A percentile compares a stretch with the other conserved stretches of the same genome.
phyloP scores from a whole-genome alignment of 2,329 filamentous ascomycete species.

The Tolypocladium endophyticum region DNA sequence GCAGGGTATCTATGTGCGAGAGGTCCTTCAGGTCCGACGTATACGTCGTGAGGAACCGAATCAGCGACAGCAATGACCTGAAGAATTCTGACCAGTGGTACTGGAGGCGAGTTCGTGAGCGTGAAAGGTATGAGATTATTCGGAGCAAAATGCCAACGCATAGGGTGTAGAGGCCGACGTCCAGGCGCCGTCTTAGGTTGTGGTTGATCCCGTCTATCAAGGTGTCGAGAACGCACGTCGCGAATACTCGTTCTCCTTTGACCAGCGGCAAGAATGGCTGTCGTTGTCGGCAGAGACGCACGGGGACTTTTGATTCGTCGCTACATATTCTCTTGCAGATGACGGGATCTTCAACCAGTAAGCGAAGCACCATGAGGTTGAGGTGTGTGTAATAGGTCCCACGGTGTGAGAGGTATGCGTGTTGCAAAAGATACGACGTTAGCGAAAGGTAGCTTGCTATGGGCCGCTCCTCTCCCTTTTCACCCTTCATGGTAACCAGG shows the following conservation, averaged over 20 bases:
- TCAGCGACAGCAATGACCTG: slow-evolving; percentile 74
- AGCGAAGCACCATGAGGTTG: slow-evolving; percentile 73
- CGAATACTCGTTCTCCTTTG: slow-evolving; percentile 60
- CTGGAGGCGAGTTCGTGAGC: slow-evolving; percentile 65
- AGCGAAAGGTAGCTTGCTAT: slow-evolving; percentile 78
- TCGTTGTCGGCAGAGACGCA: slow-evolving; percentile 82
- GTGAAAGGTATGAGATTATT: slow-evolving; percentile 72
- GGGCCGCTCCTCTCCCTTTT: slow-evolving; percentile 59
- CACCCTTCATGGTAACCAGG: slow-evolving; percentile 54
- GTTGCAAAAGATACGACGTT: slow-evolving; percentile 85
- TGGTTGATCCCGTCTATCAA: slow-evolving; percentile 90
- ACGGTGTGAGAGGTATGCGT: slow-evolving; percentile 75
- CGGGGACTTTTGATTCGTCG: slow-evolving; percentile 60
- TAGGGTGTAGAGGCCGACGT: slow-evolving; percentile 74
- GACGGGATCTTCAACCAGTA: slow-evolving; percentile 75
- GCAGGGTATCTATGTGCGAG: slow-evolving; percentile 59
- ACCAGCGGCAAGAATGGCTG: slow-evolving; percentile 74
- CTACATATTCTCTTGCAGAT: slow-evolving; percentile 78
- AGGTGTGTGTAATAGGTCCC: slow-evolving; percentile 76
- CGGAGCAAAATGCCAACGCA: slow-evolving; percentile 74
- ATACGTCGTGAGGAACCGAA: slow-evolving; percentile 86
- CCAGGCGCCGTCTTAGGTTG: slow-evolving; percentile 76
- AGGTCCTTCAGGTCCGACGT: slow-evolving; percentile 62
- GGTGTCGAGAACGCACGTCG: slow-evolving; percentile 70
- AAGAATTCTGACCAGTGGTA: slow-evolving; percentile 98